Evolutionary conservation across 2,329 filamentous ascomycete genomes (phyloP), one percentile per base, ranked within the genome.

Genomic region (Apiospora arundinis): DNA sequence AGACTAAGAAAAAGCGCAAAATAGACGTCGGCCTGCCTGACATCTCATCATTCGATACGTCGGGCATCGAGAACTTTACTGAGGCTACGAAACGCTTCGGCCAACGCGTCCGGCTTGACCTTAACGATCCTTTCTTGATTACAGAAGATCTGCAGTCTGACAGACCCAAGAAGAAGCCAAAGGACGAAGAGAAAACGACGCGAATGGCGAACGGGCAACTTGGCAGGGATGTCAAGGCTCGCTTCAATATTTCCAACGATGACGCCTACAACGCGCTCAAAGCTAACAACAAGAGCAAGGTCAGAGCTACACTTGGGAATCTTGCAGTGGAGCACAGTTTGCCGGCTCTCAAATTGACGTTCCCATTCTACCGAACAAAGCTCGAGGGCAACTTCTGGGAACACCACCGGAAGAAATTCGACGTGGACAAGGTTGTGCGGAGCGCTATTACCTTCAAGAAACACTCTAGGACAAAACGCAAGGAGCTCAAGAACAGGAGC

Each of bases 191-290:
- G 69, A 91, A 90, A 73, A 87, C 89, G 74, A 92, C 89, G 81
- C 91, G 88, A 73, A 91, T 91, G 85, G 90, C 89, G 9, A 92
- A 90, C 71, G 90, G 91, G 21, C 92, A 91, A 68, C 83, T 94
- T 56, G 90, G 91, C 3, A 92, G 92, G 70, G 91, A 93, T 70
- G 88, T 97, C 46, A 90, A 90, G 48, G 90, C 92, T 75, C 92
- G 95, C 56, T 99, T 97, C 86, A 98, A 98, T 79, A 93, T 97
- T 72, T 97, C 95, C 42, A 98, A 98, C 74, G 96, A 99, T 78
- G 93, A 96, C 72, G 95, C 95, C 1, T 99, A 99, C 80, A 95
- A 98, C 78, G 90, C 95, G 72, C 89, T 99, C 63, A 98, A 98
- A 82, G 95, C 97, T 81, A 98, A 98, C 78, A 95, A 97, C 78